Evolutionary conservation across 495 filamentous ascomycete species (phyloP), one percentile per base, ranked within the genome.

Genomic region (Xylaria flabelliformis): DNA sequence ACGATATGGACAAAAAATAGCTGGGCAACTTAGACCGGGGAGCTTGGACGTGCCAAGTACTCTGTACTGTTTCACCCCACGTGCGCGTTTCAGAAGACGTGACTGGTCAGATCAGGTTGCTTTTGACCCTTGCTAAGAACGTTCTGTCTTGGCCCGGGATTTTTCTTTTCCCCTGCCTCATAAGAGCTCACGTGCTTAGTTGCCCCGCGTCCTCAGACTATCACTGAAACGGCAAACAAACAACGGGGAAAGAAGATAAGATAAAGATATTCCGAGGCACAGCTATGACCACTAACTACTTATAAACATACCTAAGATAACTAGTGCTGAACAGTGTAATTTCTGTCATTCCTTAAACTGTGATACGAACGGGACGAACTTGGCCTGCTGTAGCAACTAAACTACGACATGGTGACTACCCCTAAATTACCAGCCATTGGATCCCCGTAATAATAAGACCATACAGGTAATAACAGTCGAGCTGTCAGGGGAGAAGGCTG

Each of bases 111-210:
- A 71, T 39, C 70, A 17, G 12, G 53, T 32, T 24, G 53, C 53
- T 56, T 13, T 13, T 32, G 53, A 29, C 24, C 24, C 51, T 56
- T 56, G 12, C 24, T 19, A 29, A 10, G 24, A 32, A 53, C 7
- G 10, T 24, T n/a, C 1, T 51, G 48, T 51, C 15, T n/a, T 51
- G 8, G 48, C 6, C 9, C 50, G 50, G 50, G 21, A 15, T 4
- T 26, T 56, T 17, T 56, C 53, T 32, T 32, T 29, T 29, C 29
- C 53, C 53, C 53, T 56, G 12, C 53, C 51, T 56, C 13, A 3
- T 17, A 15, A 32, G 53, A 56, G 53, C 53, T 71, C 76, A 78
- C 76, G 74, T 78, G 76, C 74, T 69, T 32, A 44, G 13, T 59
- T 78, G 73, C 74, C 74, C 76, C 70, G 73, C 74, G 72, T 29